Evolutionary conservation across 805 yeast species (phyloP), one percentile per base, ranked within the genome.

Genomic region (Suhomyces prunicola): DNA sequence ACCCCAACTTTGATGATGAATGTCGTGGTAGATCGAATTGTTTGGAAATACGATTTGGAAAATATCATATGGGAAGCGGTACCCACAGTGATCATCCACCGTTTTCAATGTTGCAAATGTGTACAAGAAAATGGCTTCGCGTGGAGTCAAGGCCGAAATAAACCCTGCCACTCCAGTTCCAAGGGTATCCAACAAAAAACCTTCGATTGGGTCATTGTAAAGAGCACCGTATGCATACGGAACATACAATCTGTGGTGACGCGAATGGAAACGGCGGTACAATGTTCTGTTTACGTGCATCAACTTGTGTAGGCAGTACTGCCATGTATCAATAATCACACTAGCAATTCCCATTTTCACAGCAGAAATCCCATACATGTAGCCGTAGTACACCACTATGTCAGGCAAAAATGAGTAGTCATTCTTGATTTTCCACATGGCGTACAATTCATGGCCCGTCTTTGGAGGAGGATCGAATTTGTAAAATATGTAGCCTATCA

Each of bases 61-160:
- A 22, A 92, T 84, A 70, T 94, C 99, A 68, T 76, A 88, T 13
- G 98, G 98, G 52, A 94, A 76, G 27, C 92, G 84, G 70, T 93
- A 94, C n/a, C 99, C 99, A 70, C 98, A 94, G 72, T 94, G 99
- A 69, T 94, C 99, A 68, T 94, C 98, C 48, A 94, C 97, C 1
- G 99, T 94, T 71, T 94, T 94, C 81, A 94, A 71, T 1, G 99
- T 94, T 13, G 97, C 89, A 68, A 94, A 90, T 1, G 93, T 84
- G 71, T 78, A 94, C 51, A 94, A 73, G 10, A 87, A 59, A 22
- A 88, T 73, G 49, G 86, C 75, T 71, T 94, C 98, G 53, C 97
- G 83, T 47, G 90, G 88, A 2, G 88, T 73, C 57, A 94, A 74
- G 2, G 79, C 76, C 1, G 88, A 80, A 6, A 82, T 57, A 39